A percentile compares a stretch with the other conserved stretches of the same genome.
Conservation (phyloP, 2,329 filamentous ascomycete species). For the Pestalotiopsis sp. region DNA sequence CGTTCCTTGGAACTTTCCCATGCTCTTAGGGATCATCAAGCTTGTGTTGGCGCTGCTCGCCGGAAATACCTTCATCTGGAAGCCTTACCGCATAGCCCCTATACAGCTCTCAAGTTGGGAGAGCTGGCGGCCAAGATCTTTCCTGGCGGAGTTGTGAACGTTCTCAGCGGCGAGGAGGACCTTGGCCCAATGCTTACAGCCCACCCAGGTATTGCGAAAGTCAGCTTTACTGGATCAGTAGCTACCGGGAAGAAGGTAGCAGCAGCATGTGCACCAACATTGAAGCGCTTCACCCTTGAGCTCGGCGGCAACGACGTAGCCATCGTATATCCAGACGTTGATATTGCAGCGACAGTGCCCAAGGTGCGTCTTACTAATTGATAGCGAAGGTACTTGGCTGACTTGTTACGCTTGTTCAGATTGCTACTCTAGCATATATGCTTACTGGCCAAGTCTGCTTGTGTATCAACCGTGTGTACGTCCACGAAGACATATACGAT, state of each 20-base stretch:
- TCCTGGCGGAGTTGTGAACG: constrained; percentile 45
- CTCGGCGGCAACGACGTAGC: constrained; percentile 57
- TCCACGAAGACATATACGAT: constrained; percentile 14
- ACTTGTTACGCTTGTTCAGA: background rate
- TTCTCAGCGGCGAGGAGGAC: constrained; percentile 42
- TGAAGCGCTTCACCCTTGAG: constrained; percentile 58
- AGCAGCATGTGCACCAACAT: constrained; percentile 48
- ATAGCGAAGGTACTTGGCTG: background rate
- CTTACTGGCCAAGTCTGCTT: constrained; percentile 3
- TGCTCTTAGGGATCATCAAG: constrained; percentile 38
- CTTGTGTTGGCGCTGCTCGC: constrained; percentile 43
- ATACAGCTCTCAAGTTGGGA: constrained; percentile 38
- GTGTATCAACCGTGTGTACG: background rate
- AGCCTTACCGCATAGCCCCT: constrained; percentile 46
- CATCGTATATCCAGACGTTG: constrained; percentile 52
- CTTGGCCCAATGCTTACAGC: constrained; percentile 35
- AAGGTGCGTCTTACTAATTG: background rate
- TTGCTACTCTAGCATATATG: background rate
- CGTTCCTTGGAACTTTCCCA: constrained; percentile 52
- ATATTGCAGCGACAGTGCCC: constrained; percentile 22
- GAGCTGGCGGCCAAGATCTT: constrained; percentile 41
- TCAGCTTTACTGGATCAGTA: constrained; percentile 50
- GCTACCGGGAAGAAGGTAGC: constrained; percentile 59
- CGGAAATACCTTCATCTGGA: constrained; percentile 48
- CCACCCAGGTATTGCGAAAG: background rate